Evolutionary conservation across 2,329 filamentous ascomycete species (phyloP).

Genomic region (Fusarium oligoseptatum): DNA sequence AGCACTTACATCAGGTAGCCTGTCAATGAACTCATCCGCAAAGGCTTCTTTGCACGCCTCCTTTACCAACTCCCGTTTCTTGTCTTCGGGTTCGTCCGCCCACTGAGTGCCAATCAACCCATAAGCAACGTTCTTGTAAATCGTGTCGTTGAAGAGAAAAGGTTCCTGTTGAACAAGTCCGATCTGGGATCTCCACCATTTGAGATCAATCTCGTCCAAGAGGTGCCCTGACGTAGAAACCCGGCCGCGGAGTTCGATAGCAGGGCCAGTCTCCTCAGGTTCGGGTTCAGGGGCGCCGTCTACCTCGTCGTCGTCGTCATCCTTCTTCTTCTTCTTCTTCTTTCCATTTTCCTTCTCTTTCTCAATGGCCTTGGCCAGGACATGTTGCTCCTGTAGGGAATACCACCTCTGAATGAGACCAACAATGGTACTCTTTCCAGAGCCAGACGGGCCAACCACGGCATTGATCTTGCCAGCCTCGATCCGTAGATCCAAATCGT

Average conservation of each 20-base stretch:
- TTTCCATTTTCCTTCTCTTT: conserved; percentile 61
- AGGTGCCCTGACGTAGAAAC: conserved; percentile 67
- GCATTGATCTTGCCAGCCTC: conserved; percentile 77
- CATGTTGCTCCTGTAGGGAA: conserved; percentile 66
- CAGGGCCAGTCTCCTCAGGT: conserved; percentile 55
- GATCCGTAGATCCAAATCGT: conserved; percentile 70
- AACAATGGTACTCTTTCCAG: conserved; percentile 81
- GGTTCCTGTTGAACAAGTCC: conserved; percentile 78
- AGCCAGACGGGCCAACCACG: conserved; percentile 79
- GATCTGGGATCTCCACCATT: conserved; percentile 73
- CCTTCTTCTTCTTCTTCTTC: conserved; percentile 54
- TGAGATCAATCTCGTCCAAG: conserved; percentile 70
- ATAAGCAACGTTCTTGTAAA: conserved; percentile 72
- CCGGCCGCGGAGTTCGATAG: conserved; percentile 59
- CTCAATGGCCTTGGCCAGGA: conserved; percentile 64
- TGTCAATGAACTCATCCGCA: conserved; percentile 76
- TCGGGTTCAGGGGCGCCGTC: conserved; percentile 48
- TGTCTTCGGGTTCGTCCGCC: conserved; percentile 66
- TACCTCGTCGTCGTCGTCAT: conserved; percentile 43
- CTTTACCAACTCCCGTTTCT: conserved; percentile 70
- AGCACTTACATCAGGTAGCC: conserved; percentile 65
- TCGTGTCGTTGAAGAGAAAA: conserved; percentile 75
- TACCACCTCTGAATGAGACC: conserved; percentile 81
- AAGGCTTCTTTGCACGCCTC: conserved; percentile 77
- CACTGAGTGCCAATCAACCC: conserved; percentile 68